Conservation (phyloP, 129 eudicot species). For the Flaveria ramosissima region DNA sequence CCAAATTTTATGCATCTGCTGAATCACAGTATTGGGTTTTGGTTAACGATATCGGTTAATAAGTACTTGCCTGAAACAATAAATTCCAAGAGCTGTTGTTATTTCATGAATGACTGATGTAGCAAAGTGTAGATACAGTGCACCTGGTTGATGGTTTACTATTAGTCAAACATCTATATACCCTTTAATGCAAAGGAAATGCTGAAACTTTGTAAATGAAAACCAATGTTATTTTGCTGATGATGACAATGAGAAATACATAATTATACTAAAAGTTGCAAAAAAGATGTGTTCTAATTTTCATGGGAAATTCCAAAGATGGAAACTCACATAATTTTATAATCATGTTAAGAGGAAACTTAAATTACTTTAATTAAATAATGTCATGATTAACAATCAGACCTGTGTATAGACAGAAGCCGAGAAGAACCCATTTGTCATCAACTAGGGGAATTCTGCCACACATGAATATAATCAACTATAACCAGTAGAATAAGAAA, state of each 20-base stretch:
- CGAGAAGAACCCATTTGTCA: conserved; percentile 93
- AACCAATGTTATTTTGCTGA: conserved; percentile 2
- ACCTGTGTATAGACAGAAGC: conserved; percentile 82
- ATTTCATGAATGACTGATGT: conserved; percentile 88
- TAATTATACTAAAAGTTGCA: not conserved
- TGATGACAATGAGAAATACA: not conserved
- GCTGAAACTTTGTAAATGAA: not conserved
- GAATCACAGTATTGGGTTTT: not conserved
- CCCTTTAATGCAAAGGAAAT: conserved; percentile 4
- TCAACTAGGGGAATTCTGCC: conserved; percentile 91
- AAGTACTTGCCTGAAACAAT: conserved; percentile 77
- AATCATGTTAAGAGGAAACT: not conserved
- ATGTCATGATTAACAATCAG: conserved; percentile 15
- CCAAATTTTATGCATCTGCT: conserved; percentile 4
- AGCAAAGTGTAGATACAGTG: conserved; percentile 87
- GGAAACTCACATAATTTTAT: not conserved
- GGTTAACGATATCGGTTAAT: not conserved
- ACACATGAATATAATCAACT: conserved; percentile 25
- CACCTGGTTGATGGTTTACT: conserved; percentile 35
- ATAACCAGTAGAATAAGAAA: conserved; percentile 13
- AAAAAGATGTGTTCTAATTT: not conserved
- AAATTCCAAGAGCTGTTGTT: conserved; percentile 88
- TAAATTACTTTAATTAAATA: conserved; percentile 7
- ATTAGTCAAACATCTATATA: conserved; percentile 1
- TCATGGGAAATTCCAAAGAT: not conserved